Evolutionary conservation across 495 filamentous ascomycete species (phyloP).

Genomic region (Aspergillus bertholletiae): DNA sequence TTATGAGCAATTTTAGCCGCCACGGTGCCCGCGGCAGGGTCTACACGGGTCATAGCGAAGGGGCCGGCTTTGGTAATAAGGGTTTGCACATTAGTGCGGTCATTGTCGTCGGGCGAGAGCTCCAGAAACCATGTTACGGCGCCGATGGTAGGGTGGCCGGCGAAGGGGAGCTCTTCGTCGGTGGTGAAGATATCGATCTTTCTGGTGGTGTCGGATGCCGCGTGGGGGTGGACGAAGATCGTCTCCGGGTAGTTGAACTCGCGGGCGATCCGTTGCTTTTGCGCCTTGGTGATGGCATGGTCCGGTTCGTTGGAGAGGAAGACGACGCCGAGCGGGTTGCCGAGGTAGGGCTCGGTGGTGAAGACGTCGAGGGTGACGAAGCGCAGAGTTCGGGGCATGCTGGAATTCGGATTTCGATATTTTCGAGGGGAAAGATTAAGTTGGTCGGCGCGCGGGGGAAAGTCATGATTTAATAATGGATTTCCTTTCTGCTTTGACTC

Average conservation of each 20-base stretch:
- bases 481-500: no score
- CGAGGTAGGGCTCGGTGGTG: constrained; percentile 10
- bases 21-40: constrained; percentile 22
- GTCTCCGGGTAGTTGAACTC: constrained; percentile 80
- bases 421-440: no score
- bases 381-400: background rate
- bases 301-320: constrained; percentile 5
- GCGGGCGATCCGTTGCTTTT: constrained; percentile 45
- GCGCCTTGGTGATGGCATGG: constrained; percentile 5
- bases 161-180: constrained; percentile 63
- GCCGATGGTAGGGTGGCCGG: constrained; percentile 77
- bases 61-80: constrained; percentile 64
- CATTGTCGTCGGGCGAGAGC: constrained; percentile 27
- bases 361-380: constrained; percentile 12
- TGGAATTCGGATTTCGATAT: no score
- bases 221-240: constrained; percentile 55
- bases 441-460: no score
- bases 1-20: constrained; percentile 62
- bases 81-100: constrained; percentile 28
- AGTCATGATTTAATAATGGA: no score
- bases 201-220: background rate
- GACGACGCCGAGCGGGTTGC: constrained; percentile 18
- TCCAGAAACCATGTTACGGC: constrained; percentile 50
- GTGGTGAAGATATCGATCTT: constrained; percentile 72
- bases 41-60: constrained; percentile 43